Conservation (phyloP, 768 basidiomycete genomes). For the Termitomyces sp. region DNA sequence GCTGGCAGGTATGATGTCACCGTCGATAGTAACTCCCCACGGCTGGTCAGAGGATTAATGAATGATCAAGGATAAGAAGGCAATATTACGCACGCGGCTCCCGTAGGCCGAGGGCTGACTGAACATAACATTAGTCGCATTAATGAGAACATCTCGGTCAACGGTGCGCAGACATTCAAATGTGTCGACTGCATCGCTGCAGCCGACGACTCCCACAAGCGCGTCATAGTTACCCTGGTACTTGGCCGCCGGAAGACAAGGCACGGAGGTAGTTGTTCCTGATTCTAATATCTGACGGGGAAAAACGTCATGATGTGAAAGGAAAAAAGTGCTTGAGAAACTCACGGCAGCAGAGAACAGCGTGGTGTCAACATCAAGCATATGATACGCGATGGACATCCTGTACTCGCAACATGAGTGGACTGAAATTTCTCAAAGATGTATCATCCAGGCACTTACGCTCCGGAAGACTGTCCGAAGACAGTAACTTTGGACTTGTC, state of each 20-base stretch:
- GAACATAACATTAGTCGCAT: slow-evolving; percentile 16
- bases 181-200: slow-evolving; percentile 26
- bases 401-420: not conserved
- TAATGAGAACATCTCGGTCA: slow-evolving; percentile 13
- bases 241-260: slow-evolving; percentile 26
- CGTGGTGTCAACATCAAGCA: slow-evolving; percentile 25
- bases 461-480: slow-evolving; percentile 56
- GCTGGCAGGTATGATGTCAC: slow-evolving; percentile 16
- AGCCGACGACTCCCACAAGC: slow-evolving; percentile 31
- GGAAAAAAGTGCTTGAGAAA: not conserved
- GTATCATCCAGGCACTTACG: slow-evolving; percentile 32
- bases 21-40: slow-evolving; percentile 17
- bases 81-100: slow-evolving; percentile 11
- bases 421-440: not conserved
- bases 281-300: slow-evolving; percentile 42
- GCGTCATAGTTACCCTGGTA: slow-evolving; percentile 33
- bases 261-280: slow-evolving; percentile 27
- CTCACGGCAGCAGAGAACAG: slow-evolving; percentile 32
- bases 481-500: slow-evolving; percentile 38
- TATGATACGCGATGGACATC: slow-evolving; percentile 32
- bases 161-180: slow-evolving; percentile 20
- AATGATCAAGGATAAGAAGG: not conserved
- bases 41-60: slow-evolving; percentile 4
- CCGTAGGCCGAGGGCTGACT: slow-evolving; percentile 13
- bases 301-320: not conserved